phyloP scores from a whole-genome alignment of 805 yeast genomes.

The Candida nemodendra region DNA sequence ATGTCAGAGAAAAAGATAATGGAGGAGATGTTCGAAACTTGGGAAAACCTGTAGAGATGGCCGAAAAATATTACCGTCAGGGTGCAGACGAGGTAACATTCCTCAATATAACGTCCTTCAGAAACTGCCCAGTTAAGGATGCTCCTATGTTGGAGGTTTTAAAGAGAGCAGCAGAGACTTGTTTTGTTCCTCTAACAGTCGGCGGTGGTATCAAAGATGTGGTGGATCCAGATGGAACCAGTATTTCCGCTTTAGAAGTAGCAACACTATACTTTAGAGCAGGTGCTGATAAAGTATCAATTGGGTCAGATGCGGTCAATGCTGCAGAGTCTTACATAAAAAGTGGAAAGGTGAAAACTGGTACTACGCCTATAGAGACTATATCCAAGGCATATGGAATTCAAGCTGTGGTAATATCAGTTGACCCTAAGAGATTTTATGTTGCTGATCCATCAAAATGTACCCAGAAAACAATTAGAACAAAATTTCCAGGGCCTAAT shows the following conservation, averaged over 20 bases:
- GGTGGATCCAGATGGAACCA: conserved; percentile 78
- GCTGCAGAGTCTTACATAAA: conserved; percentile 84
- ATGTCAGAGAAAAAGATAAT: conserved; percentile 75
- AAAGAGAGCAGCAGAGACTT: conserved; percentile 76
- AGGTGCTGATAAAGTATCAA: conserved; percentile 97
- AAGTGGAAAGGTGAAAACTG: conserved; percentile 56
- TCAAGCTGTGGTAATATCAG: conserved; percentile 97
- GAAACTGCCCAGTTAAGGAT: conserved; percentile 89
- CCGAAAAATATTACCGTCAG: conserved; percentile 83
- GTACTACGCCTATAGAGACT: conserved; percentile 87
- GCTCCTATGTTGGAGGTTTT: conserved; percentile 95
- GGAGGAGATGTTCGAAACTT: conserved; percentile 77
- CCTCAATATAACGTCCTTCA: conserved; percentile 90
- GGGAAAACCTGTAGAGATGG: conserved; percentile 95
- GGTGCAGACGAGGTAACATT: conserved; percentile 98
- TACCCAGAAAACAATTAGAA: conserved; percentile 61
- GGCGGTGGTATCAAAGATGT: conserved; percentile 98
- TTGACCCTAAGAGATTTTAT: conserved; percentile 92
- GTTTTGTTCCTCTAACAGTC: conserved; percentile 95
- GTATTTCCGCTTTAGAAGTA: conserved; percentile 81
- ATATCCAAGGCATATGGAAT: conserved; percentile 90
- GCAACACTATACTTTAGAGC: conserved; percentile 91
- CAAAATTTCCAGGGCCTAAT: conserved; percentile 73
- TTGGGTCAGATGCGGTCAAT: conserved; percentile 94
- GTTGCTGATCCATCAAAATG: conserved; percentile 61